Conservation (phyloP, 129 eudicot genomes). For the Apium graveolens region DNA sequence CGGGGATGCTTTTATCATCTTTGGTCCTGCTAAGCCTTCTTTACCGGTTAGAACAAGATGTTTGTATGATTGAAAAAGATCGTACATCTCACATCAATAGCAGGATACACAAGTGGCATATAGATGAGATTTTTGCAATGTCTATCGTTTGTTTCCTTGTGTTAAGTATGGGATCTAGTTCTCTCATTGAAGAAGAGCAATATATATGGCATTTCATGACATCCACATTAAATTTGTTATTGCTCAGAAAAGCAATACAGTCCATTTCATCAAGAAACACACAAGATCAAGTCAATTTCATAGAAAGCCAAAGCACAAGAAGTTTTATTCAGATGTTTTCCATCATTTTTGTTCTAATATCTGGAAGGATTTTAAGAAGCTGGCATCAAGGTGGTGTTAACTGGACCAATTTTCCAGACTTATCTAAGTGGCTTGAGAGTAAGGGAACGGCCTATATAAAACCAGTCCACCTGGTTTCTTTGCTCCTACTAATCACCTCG, state of each 20-base stretch:
- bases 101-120: constrained; percentile 30
- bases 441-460: constrained; percentile 35
- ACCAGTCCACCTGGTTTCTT: constrained; percentile 47
- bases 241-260: constrained; percentile 46
- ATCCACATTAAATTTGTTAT: constrained; percentile 49
- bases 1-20: constrained; percentile 69
- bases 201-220: constrained; percentile 88
- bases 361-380: constrained; percentile 70
- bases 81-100: constrained; percentile 9
- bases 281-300: neutral
- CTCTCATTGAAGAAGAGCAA: constrained; percentile 94
- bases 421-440: constrained; percentile 67
- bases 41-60: constrained; percentile 30
- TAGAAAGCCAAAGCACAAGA: neutral
- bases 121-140: constrained; percentile 36
- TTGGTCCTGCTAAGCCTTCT: constrained; percentile 50
- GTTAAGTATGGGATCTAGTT: constrained; percentile 86
- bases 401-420: constrained; percentile 85
- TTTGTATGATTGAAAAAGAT: constrained; percentile 17
- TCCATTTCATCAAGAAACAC: constrained; percentile 11
- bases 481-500: constrained; percentile 33
- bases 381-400: constrained; percentile 99
- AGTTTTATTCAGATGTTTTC: constrained; percentile 22
- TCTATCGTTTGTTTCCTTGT: constrained; percentile 38
- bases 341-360: constrained; percentile 32